Base-by-base conservation (phyloP, 2,329 filamentous ascomycete species). In the Passalora sequoiae region DNA sequence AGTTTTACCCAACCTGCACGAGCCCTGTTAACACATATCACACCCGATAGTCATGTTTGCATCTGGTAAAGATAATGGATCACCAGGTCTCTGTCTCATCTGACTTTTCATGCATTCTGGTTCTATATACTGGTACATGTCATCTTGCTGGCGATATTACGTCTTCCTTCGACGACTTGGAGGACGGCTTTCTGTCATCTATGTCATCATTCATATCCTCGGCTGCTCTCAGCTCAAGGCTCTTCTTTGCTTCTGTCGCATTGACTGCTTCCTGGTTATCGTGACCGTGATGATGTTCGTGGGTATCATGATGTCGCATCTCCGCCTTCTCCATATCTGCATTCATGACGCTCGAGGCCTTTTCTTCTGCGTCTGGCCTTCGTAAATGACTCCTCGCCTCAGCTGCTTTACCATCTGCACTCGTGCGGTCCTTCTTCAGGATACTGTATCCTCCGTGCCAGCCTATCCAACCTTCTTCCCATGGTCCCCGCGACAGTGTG, bases 401-500 rank as follows among this genome's bases (percentile, higher is more conserved):
- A 16, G 38, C 56, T 13, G 59, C 59, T 52, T 58, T 67, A 13
- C 67, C 68, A 59, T 70, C 67, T 17, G 65, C 65, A 56, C 57
- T 67, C 19, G 52, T 51, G 28, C 22, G 37, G 44, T 50, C 62
- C 57, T 65, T 68, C 61, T 69, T 72, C 46, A 46, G 57, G 42
- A 79, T 63, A 44, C 67, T 69, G 69, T 72, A 76, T 0, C 78
- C 78, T 1, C 78, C 78, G 13, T 61, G 61, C 79, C 79, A 82
- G 0, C 79, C 79, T 33, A 80, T 45, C 79, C 79, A 82, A 0
- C 73, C 64, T 21, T 65, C 67, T 59, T 80, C 77, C 64, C 71
- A 73, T 10, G 79, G 79, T 0, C 77, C 78, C 22, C 76, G 66
- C 2, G 53, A 43, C 9, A 65, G 57, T 39, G 71, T 54, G 12